Percentiles rank a stretch among this genome's conserved stretches.
phyloP scores from a whole-genome alignment of 2,329 filamentous ascomycete genomes.

The Penicillium oxalicum region DNA sequence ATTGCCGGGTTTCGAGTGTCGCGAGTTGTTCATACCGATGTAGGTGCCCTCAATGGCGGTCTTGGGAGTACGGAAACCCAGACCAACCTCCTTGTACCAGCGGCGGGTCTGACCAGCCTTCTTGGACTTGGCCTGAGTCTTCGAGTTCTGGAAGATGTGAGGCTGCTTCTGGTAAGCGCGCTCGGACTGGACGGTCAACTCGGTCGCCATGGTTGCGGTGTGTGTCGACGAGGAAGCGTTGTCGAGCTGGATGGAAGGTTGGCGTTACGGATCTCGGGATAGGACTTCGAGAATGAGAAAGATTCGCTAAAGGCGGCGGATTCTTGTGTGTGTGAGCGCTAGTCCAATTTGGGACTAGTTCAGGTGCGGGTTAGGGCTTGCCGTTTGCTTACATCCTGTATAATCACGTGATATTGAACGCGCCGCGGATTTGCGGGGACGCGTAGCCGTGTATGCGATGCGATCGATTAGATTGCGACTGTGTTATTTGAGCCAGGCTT shows the following conservation, averaged over 20 bases:
- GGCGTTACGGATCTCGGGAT: slow-evolving; percentile 25
- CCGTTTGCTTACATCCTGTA: slow-evolving; percentile 36
- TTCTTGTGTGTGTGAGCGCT: slow-evolving; percentile 37
- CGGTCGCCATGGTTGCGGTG: slow-evolving; percentile 81
- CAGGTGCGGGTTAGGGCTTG: slow-evolving; percentile 38
- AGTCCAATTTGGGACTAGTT: slow-evolving; percentile 26
- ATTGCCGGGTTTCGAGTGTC: slow-evolving; percentile 17
- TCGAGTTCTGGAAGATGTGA: slow-evolving; percentile 99
- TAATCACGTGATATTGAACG: slow-evolving; percentile 28
- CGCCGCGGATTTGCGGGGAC: slow-evolving; percentile 17
- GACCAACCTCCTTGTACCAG: slow-evolving; percentile 99
- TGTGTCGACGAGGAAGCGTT: slow-evolving; percentile 41
- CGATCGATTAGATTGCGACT: slow-evolving; percentile 13
- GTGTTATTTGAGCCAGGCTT: neutral
- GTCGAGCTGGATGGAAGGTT: slow-evolving; percentile 32
- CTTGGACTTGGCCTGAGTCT: slow-evolving; percentile 75
- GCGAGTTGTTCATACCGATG: slow-evolving; percentile 72
- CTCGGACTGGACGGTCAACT: slow-evolving; percentile 99
- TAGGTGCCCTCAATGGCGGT: slow-evolving; percentile 97
- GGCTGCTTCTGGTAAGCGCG: slow-evolving; percentile 99
- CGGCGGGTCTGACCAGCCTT: slow-evolving; percentile 86
- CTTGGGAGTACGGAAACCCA: slow-evolving; percentile 98
- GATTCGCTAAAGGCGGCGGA: slow-evolving; percentile 32
- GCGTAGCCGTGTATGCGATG: slow-evolving; percentile 4
- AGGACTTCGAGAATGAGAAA: slow-evolving; percentile 37